Percentiles rank a stretch among this genome's conserved stretches.
Conservation (phyloP, 306 rosid genomes). For the Sophora flavescens region DNA sequence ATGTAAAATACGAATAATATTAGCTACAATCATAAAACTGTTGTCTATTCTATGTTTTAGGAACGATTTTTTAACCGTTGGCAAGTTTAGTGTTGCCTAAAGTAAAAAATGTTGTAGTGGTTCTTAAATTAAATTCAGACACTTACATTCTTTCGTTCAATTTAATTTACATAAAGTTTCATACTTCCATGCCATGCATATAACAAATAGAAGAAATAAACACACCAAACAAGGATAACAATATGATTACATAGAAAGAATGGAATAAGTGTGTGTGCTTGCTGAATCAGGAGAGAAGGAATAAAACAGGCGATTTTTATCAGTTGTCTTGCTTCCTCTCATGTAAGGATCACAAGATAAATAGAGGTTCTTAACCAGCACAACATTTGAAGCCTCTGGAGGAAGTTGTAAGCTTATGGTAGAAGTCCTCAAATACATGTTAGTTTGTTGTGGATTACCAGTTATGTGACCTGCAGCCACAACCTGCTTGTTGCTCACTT, state of each 20-base stretch:
- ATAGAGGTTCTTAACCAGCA: slow-evolving; percentile 69
- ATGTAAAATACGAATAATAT: no score
- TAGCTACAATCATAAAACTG: no score
- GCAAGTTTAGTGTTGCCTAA: no score
- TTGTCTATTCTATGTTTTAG: no score
- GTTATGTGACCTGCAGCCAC: slow-evolving; percentile 43
- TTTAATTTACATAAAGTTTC: no score
- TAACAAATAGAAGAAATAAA: slow-evolving; percentile 4
- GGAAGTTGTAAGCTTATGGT: slow-evolving; percentile 53
- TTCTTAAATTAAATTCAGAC: no score
- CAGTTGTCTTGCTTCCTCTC: slow-evolving; percentile 46
- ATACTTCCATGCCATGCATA: no score
- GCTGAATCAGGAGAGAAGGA: slow-evolving; percentile 59
- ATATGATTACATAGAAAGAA: slow-evolving; percentile 4
- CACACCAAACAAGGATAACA: not conserved
- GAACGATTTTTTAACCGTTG: no score
- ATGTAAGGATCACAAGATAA: slow-evolving; percentile 77
- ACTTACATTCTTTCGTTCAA: no score
- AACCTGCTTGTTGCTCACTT: slow-evolving; percentile 58
- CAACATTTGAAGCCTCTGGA: slow-evolving; percentile 46
- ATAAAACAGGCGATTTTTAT: not conserved
- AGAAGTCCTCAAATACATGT: slow-evolving; percentile 46
- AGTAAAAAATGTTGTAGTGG: no score
- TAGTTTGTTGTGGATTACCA: slow-evolving; percentile 54
- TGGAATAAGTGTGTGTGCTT: not conserved